These are phyloP conservation scores for Tricholoma flavovirens DNA, from an alignment of 768 basidiomycete species.

Conservation along the genomic window DNA sequence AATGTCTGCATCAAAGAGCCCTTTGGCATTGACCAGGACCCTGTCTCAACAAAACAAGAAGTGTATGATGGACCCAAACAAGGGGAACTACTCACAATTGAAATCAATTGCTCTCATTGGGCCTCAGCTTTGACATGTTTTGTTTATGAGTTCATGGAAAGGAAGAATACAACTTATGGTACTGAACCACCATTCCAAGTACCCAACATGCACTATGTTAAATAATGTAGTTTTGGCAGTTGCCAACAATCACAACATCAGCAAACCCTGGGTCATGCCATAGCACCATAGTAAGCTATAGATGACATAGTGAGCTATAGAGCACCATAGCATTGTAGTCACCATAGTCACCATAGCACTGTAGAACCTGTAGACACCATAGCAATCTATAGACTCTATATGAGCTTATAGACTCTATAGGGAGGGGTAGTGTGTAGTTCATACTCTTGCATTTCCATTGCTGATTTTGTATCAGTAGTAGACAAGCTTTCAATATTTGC, in stretches of 20 bases:
- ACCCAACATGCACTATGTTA: background rate
- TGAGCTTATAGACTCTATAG: too few relatives aligned
- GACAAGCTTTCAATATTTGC: too few relatives aligned
- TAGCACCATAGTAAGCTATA: too few relatives aligned
- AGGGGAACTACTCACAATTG: background rate
- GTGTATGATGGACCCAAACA: background rate
- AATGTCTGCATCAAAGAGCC: background rate
- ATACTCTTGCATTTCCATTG: too few relatives aligned
- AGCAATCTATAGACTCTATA: too few relatives aligned
- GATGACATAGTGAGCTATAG: too few relatives aligned
- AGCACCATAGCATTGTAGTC: too few relatives aligned
- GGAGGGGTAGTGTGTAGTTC: too few relatives aligned
- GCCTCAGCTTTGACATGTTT: background rate
- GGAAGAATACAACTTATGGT: background rate
- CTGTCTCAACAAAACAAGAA: background rate
- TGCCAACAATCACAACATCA: background rate
- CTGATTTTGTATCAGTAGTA: too few relatives aligned
- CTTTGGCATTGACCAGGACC: background rate
- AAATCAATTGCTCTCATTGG: background rate
- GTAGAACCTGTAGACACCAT: too few relatives aligned
- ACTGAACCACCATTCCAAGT: background rate
- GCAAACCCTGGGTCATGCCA: too few relatives aligned
- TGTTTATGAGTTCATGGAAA: background rate
- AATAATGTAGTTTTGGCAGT: background rate
- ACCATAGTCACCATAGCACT: too few relatives aligned